Percentiles rank a stretch among this genome's conserved stretches.
Conservation (phyloP, 83 land plant genomes). For the Diphasiastrum complanatum region DNA sequence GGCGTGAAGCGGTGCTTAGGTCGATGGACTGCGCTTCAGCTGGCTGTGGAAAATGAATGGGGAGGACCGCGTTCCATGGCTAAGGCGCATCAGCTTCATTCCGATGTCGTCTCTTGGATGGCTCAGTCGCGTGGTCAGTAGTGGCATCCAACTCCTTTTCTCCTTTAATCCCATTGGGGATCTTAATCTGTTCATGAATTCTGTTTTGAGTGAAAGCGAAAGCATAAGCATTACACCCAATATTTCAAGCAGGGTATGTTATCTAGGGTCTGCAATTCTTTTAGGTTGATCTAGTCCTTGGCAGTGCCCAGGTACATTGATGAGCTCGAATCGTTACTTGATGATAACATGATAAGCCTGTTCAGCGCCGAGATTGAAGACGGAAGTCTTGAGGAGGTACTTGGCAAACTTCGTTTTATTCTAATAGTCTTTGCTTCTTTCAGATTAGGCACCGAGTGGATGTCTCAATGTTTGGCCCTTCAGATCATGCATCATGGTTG, state of each 20-base stretch:
- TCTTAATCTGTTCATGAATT: neutral
- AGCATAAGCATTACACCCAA: neutral
- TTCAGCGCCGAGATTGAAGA: slow-evolving; percentile 77
- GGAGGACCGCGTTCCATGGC: slow-evolving; percentile 61
- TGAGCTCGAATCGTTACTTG: slow-evolving; percentile 70
- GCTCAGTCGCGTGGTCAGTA: slow-evolving; percentile 45
- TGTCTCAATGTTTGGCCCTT: too few relatives aligned
- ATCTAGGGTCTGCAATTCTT: too few relatives aligned
- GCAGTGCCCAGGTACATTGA: slow-evolving; percentile 48
- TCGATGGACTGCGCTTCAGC: slow-evolving; percentile 79
- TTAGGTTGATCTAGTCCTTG: neutral
- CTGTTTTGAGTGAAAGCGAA: neutral
- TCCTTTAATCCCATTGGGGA: neutral
- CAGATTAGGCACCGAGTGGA: too few relatives aligned
- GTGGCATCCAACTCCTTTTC: neutral
- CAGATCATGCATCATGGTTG: too few relatives aligned
- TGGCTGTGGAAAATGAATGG: slow-evolving; percentile 84
- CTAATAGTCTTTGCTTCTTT: too few relatives aligned
- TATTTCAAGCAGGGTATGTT: neutral
- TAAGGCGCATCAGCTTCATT: slow-evolving; percentile 47
- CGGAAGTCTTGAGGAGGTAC: slow-evolving; percentile 85
- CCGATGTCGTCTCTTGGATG: slow-evolving; percentile 46
- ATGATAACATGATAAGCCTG: slow-evolving; percentile 50
- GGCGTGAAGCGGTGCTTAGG: slow-evolving; percentile 46
- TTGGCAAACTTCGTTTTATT: neutral